Base-by-base conservation (phyloP, 176 grass and related monocot species). In the Pharus latifolius region DNA sequence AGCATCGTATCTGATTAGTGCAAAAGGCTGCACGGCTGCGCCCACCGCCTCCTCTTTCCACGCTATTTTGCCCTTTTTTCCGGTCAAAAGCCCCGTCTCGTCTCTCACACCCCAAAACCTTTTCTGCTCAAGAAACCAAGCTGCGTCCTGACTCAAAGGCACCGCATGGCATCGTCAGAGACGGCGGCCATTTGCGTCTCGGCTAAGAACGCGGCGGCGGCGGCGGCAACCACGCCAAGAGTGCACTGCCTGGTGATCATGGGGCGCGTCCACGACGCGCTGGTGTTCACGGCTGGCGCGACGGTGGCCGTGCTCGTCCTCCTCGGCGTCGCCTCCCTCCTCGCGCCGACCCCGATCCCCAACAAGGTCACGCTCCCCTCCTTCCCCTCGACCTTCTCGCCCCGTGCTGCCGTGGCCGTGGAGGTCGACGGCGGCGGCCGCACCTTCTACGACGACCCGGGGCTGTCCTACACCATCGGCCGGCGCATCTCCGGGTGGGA, bases 391-490 rank as follows among this genome's bases (percentile, higher is more conserved):
- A 1, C 20, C 16, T 0, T 35, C 49, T 48, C 52, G 20, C 23
- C 46, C 30, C 6, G 18, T 14, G 0, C 63, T 3, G 0, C 45
- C 5, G 5, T 30, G 14, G 8, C 2, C 11, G 2, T 5, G 8
- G 16, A 15, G 2, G 6, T 5, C 3, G n/a, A 1, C 24, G 56
- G 60, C 11, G 49, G 16, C 10, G 7, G 64, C 0, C 41, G 25
- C 48, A 64, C 60, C 9, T 90, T 92, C 86, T 97, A 92, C 60
- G 93, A 97, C 55, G 89, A 92, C 51, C 46, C 81, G 31, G 11
- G 10, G 7, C 29, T 90, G 0, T 56, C 78, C 3, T 90, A 97
- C 89, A 45, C 81, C 38, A 25, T 87, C 4, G 82, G 43, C 52
- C 16, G 32, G 5, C 56, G 52, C n/a, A 3, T 92, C 24, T 3